These are phyloP conservation scores for Ogataea glucozyma DNA, from an alignment of 805 yeast species.

Conservation along the genomic window DNA sequence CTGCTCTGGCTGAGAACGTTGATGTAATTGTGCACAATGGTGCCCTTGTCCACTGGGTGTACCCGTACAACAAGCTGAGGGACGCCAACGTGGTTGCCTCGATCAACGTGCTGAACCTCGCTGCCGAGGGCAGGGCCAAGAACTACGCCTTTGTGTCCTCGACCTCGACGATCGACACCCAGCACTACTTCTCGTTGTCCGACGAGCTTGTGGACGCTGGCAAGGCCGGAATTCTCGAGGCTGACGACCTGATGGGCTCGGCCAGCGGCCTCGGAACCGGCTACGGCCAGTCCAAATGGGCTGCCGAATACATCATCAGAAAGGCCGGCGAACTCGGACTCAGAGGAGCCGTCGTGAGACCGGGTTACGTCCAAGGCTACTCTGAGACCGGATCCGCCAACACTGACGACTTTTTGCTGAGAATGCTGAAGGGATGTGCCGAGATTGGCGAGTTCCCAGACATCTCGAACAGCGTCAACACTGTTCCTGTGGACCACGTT, in stretches of 20 bases:
- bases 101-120: constrained; percentile 75
- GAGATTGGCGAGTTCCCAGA: constrained; percentile 87
- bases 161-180: constrained; percentile 88
- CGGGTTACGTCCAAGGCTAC: constrained; percentile 94
- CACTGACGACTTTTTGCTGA: constrained; percentile 92
- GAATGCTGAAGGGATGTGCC: constrained; percentile 93
- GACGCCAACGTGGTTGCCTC: constrained; percentile 93
- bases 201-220: constrained; percentile 69
- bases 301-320: constrained; percentile 86
- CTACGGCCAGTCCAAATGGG: constrained; percentile 98
- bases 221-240: constrained; percentile 71
- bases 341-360: constrained; percentile 86
- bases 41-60: constrained; percentile 98
- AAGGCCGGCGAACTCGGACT: constrained; percentile 87
- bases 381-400: constrained; percentile 83
- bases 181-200: constrained; percentile 74
- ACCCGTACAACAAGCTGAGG: constrained; percentile 85
- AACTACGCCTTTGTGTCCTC: constrained; percentile 90
- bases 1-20: constrained; percentile 51
- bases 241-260: constrained; percentile 83
- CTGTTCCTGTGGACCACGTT: constrained; percentile 98
- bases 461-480: constrained; percentile 83
- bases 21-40: constrained; percentile 95
- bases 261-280: constrained; percentile 83
- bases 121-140: constrained; percentile 81